Evolutionary conservation across 2,329 filamentous ascomycete species (phyloP).

Genomic region (Magnaporthiopsis incrustans): DNA sequence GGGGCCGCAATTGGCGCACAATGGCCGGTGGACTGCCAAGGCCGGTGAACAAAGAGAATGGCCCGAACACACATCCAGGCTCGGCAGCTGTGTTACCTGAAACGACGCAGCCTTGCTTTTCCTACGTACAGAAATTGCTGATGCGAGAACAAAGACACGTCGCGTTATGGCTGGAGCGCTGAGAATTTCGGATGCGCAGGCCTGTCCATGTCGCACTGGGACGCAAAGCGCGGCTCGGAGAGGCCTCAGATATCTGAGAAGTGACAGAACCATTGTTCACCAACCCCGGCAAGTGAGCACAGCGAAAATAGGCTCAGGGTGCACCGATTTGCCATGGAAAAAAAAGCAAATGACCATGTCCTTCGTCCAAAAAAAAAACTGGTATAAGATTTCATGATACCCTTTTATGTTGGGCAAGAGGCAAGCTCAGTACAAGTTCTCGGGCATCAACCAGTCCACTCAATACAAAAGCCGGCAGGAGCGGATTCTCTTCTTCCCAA

Average conservation of each 20-base stretch:
- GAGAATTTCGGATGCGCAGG: not conserved
- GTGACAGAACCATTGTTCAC: not conserved
- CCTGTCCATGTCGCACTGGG: not conserved
- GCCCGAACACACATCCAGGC: not conserved
- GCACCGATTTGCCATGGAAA: not conserved
- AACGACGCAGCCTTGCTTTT: too few species aligned
- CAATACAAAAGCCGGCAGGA: not conserved
- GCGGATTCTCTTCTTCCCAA: not conserved
- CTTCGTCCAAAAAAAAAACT: not conserved
- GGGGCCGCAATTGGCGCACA: not conserved
- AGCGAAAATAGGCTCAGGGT: not conserved
- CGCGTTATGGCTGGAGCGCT: not conserved
- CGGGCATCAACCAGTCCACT: too few species aligned
- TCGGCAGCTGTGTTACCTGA: too few species aligned
- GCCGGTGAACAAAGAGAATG: not conserved
- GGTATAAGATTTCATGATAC: not conserved
- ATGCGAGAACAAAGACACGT: not conserved
- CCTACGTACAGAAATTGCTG: not conserved
- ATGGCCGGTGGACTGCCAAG: not conserved
- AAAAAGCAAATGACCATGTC: not conserved
- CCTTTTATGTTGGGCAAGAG: not conserved
- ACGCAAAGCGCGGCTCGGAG: not conserved
- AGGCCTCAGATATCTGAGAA: not conserved
- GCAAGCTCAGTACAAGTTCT: not conserved
- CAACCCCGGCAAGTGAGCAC: not conserved